Percentiles rank a stretch among this genome's conserved stretches.
These are phyloP conservation scores for Cercospora sesami DNA, from an alignment of 2,329 filamentous ascomycete genomes.

Conservation along the genomic window DNA sequence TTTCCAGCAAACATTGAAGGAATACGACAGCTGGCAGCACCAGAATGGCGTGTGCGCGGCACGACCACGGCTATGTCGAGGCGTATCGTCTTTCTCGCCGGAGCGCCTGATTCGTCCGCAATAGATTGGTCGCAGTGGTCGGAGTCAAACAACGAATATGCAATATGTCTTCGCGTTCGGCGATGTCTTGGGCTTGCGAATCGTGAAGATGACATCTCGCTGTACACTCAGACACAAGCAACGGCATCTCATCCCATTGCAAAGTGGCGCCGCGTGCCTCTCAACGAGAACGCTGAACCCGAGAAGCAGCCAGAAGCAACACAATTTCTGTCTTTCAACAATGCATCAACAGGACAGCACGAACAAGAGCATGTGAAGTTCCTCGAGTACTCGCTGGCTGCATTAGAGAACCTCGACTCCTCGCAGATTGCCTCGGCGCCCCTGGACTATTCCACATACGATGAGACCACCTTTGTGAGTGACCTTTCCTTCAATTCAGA, in stretches of 20 bases:
- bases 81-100: slow-evolving; percentile 54
- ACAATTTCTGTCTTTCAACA: slow-evolving; percentile 35
- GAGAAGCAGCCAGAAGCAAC: slow-evolving; percentile 18
- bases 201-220: background rate
- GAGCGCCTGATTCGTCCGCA: slow-evolving; percentile 58
- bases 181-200: slow-evolving; percentile 23
- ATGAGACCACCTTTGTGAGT: slow-evolving; percentile 42
- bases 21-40: background rate
- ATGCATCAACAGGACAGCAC: slow-evolving; percentile 4
- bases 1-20: background rate
- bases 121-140: slow-evolving; percentile 63
- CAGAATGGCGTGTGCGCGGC: slow-evolving; percentile 5
- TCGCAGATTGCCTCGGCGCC: slow-evolving; percentile 53
- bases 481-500: slow-evolving; percentile 39
- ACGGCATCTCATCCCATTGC: slow-evolving; percentile 23
- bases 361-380: slow-evolving; percentile 57
- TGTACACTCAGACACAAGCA: background rate
- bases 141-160: slow-evolving; percentile 34
- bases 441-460: slow-evolving; percentile 32
- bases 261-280: slow-evolving; percentile 33
- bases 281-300: background rate
- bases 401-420: slow-evolving; percentile 66
- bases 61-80: slow-evolving; percentile 4
- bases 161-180: slow-evolving; percentile 2
- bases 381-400: slow-evolving; percentile 73